A percentile compares a stretch with the other conserved stretches of the same genome.
phyloP scores from a whole-genome alignment of 179 eudicot genomes.

The Silene vulgaris region DNA sequence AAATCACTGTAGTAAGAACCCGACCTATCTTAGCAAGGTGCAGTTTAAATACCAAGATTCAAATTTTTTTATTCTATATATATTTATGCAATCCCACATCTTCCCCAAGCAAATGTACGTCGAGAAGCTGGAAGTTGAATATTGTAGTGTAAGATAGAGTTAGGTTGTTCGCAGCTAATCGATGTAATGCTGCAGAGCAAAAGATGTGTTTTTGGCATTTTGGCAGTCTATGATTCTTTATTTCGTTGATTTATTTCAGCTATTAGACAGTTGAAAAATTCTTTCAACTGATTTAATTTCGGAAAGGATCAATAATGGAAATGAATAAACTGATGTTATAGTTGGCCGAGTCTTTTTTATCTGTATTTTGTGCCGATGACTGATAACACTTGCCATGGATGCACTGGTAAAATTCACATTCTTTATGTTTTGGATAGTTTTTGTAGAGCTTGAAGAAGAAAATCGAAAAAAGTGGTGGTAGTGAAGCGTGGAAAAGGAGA shows the following conservation, averaged over 20 bases:
- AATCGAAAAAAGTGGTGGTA: no score
- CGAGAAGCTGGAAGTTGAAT: constrained; percentile 13
- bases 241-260: constrained; percentile 23
- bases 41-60: constrained; percentile 13
- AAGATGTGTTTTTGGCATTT: constrained; percentile 4
- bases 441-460: no score
- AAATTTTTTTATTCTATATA: constrained; percentile 8
- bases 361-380: not conserved
- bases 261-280: constrained; percentile 16
- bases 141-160: constrained; percentile 24
- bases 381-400: not conserved
- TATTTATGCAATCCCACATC: constrained; percentile 12
- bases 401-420: no score
- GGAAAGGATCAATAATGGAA: constrained; percentile 21
- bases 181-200: constrained; percentile 14
- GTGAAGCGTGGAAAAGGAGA: no score
- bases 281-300: constrained; percentile 9
- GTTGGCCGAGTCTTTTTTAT: not conserved
- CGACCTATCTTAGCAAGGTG: constrained; percentile 7
- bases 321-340: not conserved
- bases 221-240: constrained; percentile 25
- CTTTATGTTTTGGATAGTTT: no score
- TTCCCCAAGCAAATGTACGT: constrained; percentile 24
- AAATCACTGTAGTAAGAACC: not conserved
- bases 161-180: constrained; percentile 21